These are phyloP conservation scores for Mimosa pudica DNA, from an alignment of 306 rosid genomes.

Conservation along the genomic window DNA sequence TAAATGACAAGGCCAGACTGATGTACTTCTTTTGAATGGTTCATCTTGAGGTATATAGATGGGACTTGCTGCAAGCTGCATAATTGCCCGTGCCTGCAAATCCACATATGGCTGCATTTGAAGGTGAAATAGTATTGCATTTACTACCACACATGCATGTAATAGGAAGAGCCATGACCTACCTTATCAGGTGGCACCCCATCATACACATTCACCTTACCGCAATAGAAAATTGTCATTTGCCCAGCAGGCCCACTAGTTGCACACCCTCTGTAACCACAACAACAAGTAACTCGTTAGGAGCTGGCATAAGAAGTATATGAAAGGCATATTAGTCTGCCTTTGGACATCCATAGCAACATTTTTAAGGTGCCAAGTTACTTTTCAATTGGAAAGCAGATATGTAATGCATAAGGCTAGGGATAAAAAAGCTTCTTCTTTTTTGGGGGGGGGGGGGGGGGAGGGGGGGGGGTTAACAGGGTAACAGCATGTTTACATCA, in stretches of 20 bases:
- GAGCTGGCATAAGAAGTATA: conserved; percentile 23
- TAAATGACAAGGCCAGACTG: conserved; percentile 54
- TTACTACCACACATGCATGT: conserved; percentile 47
- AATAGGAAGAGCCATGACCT: conserved; percentile 52
- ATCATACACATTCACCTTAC: conserved; percentile 96
- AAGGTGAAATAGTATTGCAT: conserved; percentile 35
- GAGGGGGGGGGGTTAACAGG: neutral
- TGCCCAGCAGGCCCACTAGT: conserved; percentile 60
- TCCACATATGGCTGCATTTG: conserved; percentile 49
- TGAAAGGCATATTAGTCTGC: conserved; percentile 11
- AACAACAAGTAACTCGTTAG: conserved; percentile 32
- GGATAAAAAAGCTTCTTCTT: neutral
- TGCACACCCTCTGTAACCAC: conserved; percentile 63
- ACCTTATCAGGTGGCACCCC: conserved; percentile 92
- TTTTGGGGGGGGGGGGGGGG: neutral
- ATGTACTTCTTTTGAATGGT: conserved; percentile 48
- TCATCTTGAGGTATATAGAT: conserved; percentile 52
- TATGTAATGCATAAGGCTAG: neutral
- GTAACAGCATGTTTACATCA: neutral
- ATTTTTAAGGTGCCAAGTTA: conserved; percentile 12
- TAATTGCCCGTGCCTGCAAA: conserved; percentile 90
- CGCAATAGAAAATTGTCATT: conserved; percentile 95
- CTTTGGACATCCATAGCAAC: conserved; percentile 8
- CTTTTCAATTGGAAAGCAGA: conserved; percentile 17
- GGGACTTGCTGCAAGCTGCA: conserved; percentile 89